Base-by-base conservation (phyloP, 2,329 filamentous ascomycete genomes). In the Colletotrichum costaricense region DNA sequence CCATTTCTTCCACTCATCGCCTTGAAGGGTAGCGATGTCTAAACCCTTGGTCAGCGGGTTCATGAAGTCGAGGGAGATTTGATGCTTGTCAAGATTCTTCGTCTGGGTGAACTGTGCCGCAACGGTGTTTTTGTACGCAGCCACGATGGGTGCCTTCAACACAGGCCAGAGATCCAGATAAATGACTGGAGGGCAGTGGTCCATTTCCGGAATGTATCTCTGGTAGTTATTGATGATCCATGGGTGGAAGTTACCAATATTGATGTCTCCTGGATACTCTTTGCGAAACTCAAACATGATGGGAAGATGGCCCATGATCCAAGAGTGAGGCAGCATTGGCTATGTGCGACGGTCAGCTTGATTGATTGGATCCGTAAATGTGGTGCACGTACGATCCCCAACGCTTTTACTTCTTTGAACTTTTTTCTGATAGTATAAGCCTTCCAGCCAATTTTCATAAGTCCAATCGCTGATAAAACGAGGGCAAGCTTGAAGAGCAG, bases 91-190 rank as follows among this genome's bases (percentile, higher is more conserved):
- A 57, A 65, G 67, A 28, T 54, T 75, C 22, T 71, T 65, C 2
- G 60, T 63, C 49, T 75, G 75, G 3, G 73, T 75, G 60, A 76
- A 74, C 65, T 76, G 73, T 12, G 72, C 67, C 28, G 76, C 62
- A 5, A 77, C 63, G 24, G 70, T 69, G 2, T 70, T 66, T n/a
- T 75, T 64, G 26, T 75, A 59, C 14, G 70, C 63, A 11, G 73
- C 55, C 14, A 74, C 60, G 8, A 74, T 67, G 3, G 75, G 75
- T 14, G 69, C 49, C 4, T 56, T 63, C 4, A 67, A 16, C 8
- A 77, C 72, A 6, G 77, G 77, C 76, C 76, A 78, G 5, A 74
- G 28, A 70, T 78, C 77, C 26, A 78, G 54, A 24, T 77, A 77
- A 49, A 73, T 69, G 8, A 77, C 69, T 5, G 71, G 74, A 22